phyloP scores from a whole-genome alignment of 2,329 filamentous ascomycete species.

The Fusarium longipes region DNA sequence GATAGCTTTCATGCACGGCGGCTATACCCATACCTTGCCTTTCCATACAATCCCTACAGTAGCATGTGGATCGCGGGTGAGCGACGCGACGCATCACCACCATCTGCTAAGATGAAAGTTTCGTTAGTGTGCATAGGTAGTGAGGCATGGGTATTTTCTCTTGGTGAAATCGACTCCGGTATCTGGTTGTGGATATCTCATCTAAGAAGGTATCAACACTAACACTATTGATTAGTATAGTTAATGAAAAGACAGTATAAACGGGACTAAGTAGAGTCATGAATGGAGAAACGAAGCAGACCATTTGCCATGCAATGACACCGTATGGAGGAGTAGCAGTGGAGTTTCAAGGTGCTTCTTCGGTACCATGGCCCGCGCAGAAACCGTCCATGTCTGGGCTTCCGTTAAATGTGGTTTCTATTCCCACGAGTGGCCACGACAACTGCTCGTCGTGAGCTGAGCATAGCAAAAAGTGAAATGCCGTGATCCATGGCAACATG shows the following conservation, averaged over 20 bases:
- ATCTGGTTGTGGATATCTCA: constrained; percentile 19
- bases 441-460: background rate
- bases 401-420: constrained; percentile 11
- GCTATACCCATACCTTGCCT: constrained; percentile 30
- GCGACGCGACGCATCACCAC: constrained; percentile 31
- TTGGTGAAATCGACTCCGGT: constrained; percentile 5
- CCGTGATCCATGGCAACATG: constrained; percentile 23
- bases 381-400: constrained; percentile 13
- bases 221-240: background rate
- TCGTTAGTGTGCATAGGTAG: constrained; percentile 15
- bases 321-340: constrained; percentile 27
- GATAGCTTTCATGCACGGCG: constrained; percentile 37
- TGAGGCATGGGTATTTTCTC: constrained; percentile 2
- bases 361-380: constrained; percentile 26
- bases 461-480: constrained; percentile 21
- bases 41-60: constrained; percentile 4
- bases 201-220: background rate
- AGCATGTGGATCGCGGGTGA: constrained; percentile 42
- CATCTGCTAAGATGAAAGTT: constrained; percentile 17
- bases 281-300: constrained; percentile 21
- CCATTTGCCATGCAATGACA: constrained; percentile 15
- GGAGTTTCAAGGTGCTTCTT: constrained; percentile 36
- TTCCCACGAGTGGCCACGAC: constrained; percentile 10
- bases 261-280: background rate
- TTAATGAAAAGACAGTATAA: background rate